phyloP scores from a whole-genome alignment of 2,329 filamentous ascomycete species.

The Curvularia hawaiiensis region DNA sequence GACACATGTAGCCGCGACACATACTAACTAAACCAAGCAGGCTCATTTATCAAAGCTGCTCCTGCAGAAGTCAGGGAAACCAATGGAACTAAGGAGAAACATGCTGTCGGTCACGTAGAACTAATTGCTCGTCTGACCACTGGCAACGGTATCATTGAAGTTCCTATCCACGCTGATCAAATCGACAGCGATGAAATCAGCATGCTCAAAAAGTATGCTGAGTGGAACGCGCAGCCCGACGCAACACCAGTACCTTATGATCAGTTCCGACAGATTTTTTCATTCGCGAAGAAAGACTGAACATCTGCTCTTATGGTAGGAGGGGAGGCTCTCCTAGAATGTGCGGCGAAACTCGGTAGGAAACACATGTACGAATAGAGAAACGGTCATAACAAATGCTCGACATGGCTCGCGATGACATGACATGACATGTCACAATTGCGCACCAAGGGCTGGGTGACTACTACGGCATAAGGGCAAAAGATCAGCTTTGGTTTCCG shows the following conservation, averaged over 20 bases:
- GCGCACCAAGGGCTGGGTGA: background rate
- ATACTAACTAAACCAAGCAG: background rate
- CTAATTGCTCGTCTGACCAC: slow-evolving; percentile 14
- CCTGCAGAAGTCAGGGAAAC: background rate
- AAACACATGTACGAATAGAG: background rate
- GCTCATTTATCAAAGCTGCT: background rate
- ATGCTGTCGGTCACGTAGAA: slow-evolving; percentile 8
- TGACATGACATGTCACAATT: background rate
- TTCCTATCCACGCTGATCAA: slow-evolving; percentile 9
- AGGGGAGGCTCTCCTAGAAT: background rate
- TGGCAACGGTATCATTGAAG: slow-evolving; percentile 4
- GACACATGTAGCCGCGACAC: background rate
- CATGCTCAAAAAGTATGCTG: slow-evolving; percentile 15
- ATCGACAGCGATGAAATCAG: slow-evolving; percentile 9
- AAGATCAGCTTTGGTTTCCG: too few relatives aligned
- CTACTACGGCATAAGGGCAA: background rate
- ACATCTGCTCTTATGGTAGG: background rate
- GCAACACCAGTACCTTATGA: slow-evolving; percentile 4
- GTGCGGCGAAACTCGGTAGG: background rate
- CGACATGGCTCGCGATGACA: background rate
- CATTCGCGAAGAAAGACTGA: slow-evolving; percentile 16
- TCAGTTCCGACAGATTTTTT: slow-evolving; percentile 16
- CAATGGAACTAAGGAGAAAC: background rate
- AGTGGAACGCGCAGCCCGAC: slow-evolving; percentile 10
- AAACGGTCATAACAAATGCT: background rate